A percentile compares a stretch with the other conserved stretches of the same genome.
Evolutionary conservation across 2,329 filamentous ascomycete genomes (phyloP).

Genomic region (Fonsecaea nubica): DNA sequence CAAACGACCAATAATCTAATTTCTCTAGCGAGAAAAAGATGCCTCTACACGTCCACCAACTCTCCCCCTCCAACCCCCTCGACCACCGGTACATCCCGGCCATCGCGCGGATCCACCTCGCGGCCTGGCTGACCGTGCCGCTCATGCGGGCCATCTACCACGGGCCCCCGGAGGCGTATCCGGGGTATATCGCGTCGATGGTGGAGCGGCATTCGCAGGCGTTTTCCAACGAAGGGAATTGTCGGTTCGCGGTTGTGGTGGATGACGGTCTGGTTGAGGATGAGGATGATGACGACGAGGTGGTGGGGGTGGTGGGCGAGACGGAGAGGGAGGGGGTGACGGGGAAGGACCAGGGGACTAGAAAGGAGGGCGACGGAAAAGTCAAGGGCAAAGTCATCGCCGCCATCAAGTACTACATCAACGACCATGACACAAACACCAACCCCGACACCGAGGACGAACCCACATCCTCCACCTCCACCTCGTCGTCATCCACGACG

Average conservation of each 20-base stretch:
- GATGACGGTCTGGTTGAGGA: constrained; percentile 13
- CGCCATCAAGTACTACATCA: constrained; percentile 27
- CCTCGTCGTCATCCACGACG: constrained; percentile 2
- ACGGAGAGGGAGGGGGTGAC: neutral
- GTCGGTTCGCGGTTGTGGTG: constrained; percentile 18
- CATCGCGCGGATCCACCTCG: constrained; percentile 28
- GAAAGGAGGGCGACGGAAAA: neutral
- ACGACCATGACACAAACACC: neutral
- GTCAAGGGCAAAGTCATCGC: constrained; percentile 22
- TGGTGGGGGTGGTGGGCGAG: neutral
- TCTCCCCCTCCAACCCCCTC: constrained; percentile 11
- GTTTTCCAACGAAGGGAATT: constrained; percentile 12
- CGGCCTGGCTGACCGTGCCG: constrained; percentile 23
- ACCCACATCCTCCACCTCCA: neutral
- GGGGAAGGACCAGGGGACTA: neutral
- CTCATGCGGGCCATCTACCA: constrained; percentile 29
- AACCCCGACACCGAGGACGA: neutral
- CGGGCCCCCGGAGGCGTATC: constrained; percentile 22
- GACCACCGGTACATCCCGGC: constrained; percentile 15
- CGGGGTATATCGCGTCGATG: constrained; percentile 18
- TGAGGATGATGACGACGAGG: neutral
- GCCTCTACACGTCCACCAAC: constrained; percentile 19
- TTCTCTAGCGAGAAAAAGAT: neutral
- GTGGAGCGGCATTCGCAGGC: constrained; percentile 20
- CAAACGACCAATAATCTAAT: too few species aligned